Evolutionary conservation across 2,329 filamentous ascomycete species (phyloP), one percentile per base, ranked within the genome.

Genomic region (Colletotrichum magnum): DNA sequence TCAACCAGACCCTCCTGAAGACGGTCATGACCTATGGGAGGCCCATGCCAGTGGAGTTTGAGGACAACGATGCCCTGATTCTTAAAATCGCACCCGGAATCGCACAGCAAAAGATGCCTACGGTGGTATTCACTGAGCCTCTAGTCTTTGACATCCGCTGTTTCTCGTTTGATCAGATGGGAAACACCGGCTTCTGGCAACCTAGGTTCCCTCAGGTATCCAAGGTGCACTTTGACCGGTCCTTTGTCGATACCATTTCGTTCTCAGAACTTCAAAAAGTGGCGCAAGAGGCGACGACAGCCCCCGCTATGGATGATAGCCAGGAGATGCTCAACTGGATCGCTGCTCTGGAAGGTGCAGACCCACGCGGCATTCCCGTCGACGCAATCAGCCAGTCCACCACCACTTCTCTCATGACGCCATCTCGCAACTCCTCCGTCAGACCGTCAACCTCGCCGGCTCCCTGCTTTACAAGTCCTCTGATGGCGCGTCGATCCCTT

Each of bases 141-240:
- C 87, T 94, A 21, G 89, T 97, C 0, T 93, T 94, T 64, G 95
- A 97, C 73, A 83, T 97, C 68, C 85, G 93, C 26, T 95, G 94
- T 61, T 93, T 93, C 71, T 91, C 92, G 0, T 97, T 94, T 73
- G 92, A 94, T 69, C 93, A 91, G 75, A 86, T 88, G 3, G 87
- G 89, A 4, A 91, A 92, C 74, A 90, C 89, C 15, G 85, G 86
- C 1, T 94, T 93, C 74, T 94, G 89, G 83, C 91, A 90, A 68
- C 87, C 94, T 60, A 87, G 94, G 1, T 97, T 97, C 74, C 92
- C 94, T 1, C 85, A 88, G 2, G 88, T 95, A 4, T 86, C 89
- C 65, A 97, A 95, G 75, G 85, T 97, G 10, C 94, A 97, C 74
- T 88, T 86, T 69, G 94, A 97, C 76, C 86, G 94, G 26, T 88